phyloP scores from a whole-genome alignment of 352 stramenopile genomes.

The Phytophthora boehmeriae region DNA sequence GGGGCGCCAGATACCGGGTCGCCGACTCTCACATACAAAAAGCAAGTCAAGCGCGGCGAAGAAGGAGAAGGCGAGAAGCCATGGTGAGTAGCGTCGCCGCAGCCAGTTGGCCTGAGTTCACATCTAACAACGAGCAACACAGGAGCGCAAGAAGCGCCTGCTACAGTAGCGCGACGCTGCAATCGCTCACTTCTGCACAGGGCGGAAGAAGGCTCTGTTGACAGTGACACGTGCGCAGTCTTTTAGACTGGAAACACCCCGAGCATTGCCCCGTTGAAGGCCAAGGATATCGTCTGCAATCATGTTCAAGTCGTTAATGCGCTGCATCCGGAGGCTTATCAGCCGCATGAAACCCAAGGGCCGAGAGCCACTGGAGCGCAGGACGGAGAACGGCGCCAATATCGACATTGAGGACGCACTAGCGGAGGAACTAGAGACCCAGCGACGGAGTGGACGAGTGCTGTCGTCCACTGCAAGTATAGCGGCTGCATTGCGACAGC shows the following conservation, averaged over 20 bases:
- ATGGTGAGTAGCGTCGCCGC: slow-evolving; percentile 12
- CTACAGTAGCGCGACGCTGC: slow-evolving; percentile 18
- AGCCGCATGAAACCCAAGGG: slow-evolving; percentile 34
- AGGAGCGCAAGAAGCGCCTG: slow-evolving; percentile 6
- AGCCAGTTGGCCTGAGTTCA: slow-evolving; percentile 24
- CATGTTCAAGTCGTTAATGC: slow-evolving; percentile 49
- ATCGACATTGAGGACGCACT: slow-evolving; percentile 50
- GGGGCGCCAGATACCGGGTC: background rate
- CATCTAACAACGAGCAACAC: slow-evolving; percentile 30
- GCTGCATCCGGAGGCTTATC: slow-evolving; percentile 42
- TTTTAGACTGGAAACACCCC: slow-evolving; percentile 20
- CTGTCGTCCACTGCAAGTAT: slow-evolving; percentile 48
- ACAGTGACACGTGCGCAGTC: slow-evolving; percentile 18
- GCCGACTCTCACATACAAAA: slow-evolving; percentile 27
- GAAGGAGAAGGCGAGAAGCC: slow-evolving; percentile 19
- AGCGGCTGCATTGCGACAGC: slow-evolving; percentile 38
- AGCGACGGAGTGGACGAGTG: slow-evolving; percentile 36
- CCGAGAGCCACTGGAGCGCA: slow-evolving; percentile 19
- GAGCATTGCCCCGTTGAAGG: background rate
- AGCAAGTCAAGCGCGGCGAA: slow-evolving; percentile 17
- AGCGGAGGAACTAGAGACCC: slow-evolving; percentile 37
- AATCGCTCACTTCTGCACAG: slow-evolving; percentile 17
- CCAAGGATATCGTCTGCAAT: background rate
- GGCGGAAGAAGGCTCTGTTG: slow-evolving; percentile 32
- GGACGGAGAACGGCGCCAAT: slow-evolving; percentile 31